A percentile compares a stretch with the other conserved stretches of the same genome.
These are phyloP conservation scores for Cystobasidium pallidum DNA, from an alignment of 1,284 basidiomycete species.

Conservation along the genomic window DNA sequence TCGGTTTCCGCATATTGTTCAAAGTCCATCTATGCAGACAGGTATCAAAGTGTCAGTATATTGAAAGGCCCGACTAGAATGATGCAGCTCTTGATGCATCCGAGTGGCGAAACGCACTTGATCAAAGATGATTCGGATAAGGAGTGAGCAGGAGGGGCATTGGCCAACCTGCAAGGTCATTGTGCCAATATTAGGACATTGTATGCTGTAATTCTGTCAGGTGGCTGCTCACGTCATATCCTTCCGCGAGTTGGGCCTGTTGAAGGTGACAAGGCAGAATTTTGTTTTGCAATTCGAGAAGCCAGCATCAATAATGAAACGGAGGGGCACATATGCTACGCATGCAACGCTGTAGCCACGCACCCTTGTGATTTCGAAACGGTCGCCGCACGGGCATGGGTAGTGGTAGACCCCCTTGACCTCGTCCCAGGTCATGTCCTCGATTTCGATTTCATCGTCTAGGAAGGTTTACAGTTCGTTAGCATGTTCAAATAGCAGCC, in stretches of 20 bases:
- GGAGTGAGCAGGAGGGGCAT: constrained; percentile 92
- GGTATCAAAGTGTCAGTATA: background rate
- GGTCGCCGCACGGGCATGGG: constrained; percentile 96
- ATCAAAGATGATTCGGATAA: constrained; percentile 93
- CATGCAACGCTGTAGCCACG: background rate
- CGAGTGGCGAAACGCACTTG: constrained; percentile 69
- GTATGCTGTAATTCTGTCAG: background rate
- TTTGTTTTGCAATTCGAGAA: background rate
- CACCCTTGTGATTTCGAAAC: constrained; percentile 89
- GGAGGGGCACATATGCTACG: background rate
- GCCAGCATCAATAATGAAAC: background rate
- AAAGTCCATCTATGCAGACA: constrained; percentile 54
- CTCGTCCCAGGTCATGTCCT: constrained; percentile 91
- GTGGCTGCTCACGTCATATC: constrained; percentile 66
- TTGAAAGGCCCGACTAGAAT: too few species aligned
- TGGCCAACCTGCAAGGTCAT: constrained; percentile 68
- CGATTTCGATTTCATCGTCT: constrained; percentile 89
- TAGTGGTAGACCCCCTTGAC: constrained; percentile 85
- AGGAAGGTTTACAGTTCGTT: background rate
- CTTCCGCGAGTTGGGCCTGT: constrained; percentile 73
- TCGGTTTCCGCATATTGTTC: constrained; percentile 63
- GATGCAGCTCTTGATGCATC: too few species aligned
- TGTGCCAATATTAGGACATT: background rate
- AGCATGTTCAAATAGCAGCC: background rate
- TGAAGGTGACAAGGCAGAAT: background rate